A percentile compares a stretch with the other conserved stretches of the same genome.
Conservation (phyloP, 2,329 filamentous ascomycete genomes). For the Zelopaecilomyces penicillatus region DNA sequence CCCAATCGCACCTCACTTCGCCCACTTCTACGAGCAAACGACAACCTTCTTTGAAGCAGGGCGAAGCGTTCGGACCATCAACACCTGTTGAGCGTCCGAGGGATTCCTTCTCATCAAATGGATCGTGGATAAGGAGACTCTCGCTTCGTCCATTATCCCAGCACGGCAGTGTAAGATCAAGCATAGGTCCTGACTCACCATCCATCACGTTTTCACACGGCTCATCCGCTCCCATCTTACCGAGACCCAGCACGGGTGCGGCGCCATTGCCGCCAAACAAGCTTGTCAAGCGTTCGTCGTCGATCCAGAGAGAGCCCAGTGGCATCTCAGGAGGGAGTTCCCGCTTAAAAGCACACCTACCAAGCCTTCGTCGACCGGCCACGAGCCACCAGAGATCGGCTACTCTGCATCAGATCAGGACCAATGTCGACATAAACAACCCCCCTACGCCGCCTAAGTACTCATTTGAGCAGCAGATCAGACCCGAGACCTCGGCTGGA, state of each 20-base stretch:
- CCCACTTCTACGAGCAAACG: conserved; percentile 32
- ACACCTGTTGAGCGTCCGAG: conserved; percentile 37
- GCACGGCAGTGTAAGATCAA: conserved; percentile 56
- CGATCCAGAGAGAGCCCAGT: conserved; percentile 37
- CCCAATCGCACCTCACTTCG: conserved; percentile 32
- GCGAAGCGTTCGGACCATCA: conserved; percentile 25
- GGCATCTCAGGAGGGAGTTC: conserved; percentile 34
- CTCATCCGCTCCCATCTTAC: conserved; percentile 57
- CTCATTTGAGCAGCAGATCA: conserved; percentile 27
- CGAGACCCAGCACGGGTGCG: conserved; percentile 26
- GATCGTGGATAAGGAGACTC: conserved; percentile 66
- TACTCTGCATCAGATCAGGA: conserved; percentile 51
- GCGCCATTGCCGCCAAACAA: conserved; percentile 58
- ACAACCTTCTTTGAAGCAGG: conserved; percentile 33
- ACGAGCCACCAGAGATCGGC: conserved; percentile 72
- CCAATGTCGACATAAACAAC: conserved; percentile 18
- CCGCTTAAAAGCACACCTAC: conserved; percentile 52
- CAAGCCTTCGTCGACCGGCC: conserved; percentile 61
- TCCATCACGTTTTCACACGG: conserved; percentile 58
- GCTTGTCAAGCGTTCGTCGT: conserved; percentile 64
- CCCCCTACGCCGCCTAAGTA: conserved; percentile 18
- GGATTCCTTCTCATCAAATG: conserved; percentile 52
- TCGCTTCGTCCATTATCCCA: conserved; percentile 59
- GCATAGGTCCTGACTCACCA: conserved; percentile 55
- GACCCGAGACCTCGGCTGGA: conserved; percentile 21